Conservation (phyloP, 1,284 basidiomycete genomes). For the Fistulina hepatica region DNA sequence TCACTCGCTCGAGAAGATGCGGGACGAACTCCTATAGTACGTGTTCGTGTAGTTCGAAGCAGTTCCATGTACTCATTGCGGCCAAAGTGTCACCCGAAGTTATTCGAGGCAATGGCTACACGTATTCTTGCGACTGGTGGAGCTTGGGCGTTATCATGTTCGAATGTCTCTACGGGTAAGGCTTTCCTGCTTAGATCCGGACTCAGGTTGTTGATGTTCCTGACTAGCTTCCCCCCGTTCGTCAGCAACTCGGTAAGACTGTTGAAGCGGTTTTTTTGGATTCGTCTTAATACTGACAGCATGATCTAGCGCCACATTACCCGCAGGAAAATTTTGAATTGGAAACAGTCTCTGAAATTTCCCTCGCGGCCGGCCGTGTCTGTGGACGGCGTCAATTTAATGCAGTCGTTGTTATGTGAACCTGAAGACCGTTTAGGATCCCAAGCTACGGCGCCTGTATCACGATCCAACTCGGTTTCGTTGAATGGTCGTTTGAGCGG, state of each 20-base stretch:
- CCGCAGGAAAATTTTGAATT: constrained; percentile 87
- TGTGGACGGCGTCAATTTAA: constrained; percentile 76
- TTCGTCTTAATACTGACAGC: constrained; percentile 5
- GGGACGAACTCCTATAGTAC: constrained; percentile 88
- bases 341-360: constrained; percentile 82
- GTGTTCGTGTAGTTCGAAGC: constrained; percentile 21
- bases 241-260: constrained; percentile 75
- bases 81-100: constrained; percentile 86
- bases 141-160: constrained; percentile 90
- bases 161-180: constrained; percentile 80
- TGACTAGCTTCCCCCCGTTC: constrained; percentile 80
- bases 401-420: constrained; percentile 85
- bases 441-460: constrained; percentile 53
- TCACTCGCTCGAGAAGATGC: constrained; percentile 37
- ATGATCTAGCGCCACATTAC: constrained; percentile 68
- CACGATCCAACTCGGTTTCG: constrained; percentile 68
- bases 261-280: constrained; percentile 4
- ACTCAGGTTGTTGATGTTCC: constrained; percentile 13
- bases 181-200: constrained; percentile 21
- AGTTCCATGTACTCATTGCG: constrained; percentile 16
- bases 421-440: constrained; percentile 88
- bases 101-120: constrained; percentile 86
- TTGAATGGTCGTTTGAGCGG: constrained; percentile 64
- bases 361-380: constrained; percentile 78
- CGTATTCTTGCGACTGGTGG: constrained; percentile 97